Percentiles rank a stretch among this genome's conserved stretches.
Conservation (phyloP, 2,329 filamentous ascomycete genomes). For the Fonsecaea pugnacius region DNA sequence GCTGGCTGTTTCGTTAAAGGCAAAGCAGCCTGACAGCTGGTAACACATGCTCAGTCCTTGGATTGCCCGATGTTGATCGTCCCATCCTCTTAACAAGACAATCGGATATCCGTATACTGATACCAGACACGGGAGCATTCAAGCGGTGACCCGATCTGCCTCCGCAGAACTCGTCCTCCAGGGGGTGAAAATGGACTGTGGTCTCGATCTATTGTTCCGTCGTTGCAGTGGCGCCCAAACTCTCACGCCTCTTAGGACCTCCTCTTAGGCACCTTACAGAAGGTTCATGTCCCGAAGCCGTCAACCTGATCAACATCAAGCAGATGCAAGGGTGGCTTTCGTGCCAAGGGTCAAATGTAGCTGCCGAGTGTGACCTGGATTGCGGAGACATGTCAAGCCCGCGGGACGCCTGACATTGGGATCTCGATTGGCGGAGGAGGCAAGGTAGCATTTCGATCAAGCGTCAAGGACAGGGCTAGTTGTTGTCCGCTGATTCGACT, state of each 20-base stretch:
- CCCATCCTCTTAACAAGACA: neutral
- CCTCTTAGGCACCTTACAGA: neutral
- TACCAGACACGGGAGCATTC: neutral
- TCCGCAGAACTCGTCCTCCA: neutral
- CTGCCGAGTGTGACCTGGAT: neutral
- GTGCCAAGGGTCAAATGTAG: neutral
- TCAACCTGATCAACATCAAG: neutral
- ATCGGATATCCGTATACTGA: neutral
- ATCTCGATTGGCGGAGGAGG: neutral
- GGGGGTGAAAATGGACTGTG: neutral
- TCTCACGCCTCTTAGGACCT: neutral
- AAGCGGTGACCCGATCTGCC: neutral
- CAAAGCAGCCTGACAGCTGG: neutral
- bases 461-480: neutral
- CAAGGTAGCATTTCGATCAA: neutral
- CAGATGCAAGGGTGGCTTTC: neutral
- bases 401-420: neutral
- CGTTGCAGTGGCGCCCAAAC: neutral
- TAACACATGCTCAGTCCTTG: neutral
- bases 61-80: neutral
- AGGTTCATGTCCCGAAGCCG: neutral
- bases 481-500: neutral
- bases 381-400: neutral
- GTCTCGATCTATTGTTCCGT: neutral
- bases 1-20: neutral